Evolutionary conservation across 306 rosid genomes (phyloP).

Genomic region (Ammopiptanthus mongolicus): DNA sequence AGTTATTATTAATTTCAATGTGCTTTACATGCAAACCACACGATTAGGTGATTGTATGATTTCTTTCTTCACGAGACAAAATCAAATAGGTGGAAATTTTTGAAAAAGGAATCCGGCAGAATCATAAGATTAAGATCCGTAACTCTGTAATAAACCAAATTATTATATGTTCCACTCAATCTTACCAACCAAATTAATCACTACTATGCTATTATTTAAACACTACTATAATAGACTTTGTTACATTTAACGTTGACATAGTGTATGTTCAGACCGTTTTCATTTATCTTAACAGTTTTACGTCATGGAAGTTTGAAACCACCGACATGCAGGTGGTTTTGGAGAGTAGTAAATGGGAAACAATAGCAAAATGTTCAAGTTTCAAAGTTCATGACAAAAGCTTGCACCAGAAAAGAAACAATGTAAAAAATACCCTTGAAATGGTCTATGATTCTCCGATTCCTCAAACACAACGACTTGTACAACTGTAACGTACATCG

Average conservation of each 20-base stretch:
- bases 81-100: background rate
- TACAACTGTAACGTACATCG: too few relatives aligned
- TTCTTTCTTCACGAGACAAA: background rate
- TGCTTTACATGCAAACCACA: background rate
- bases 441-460: too few relatives aligned
- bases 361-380: background rate
- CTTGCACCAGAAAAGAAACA: background rate
- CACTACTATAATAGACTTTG: background rate
- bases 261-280: background rate
- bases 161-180: background rate
- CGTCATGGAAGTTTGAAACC: background rate
- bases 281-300: background rate
- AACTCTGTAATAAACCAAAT: background rate
- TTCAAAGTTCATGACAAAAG: background rate
- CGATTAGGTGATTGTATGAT: background rate
- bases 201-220: too few relatives aligned
- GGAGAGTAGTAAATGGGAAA: background rate
- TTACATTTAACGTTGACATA: background rate
- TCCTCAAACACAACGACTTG: too few relatives aligned
- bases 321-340: background rate
- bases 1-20: background rate
- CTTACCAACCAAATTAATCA: background rate
- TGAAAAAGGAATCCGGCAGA: background rate
- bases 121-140: background rate
- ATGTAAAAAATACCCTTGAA: too few relatives aligned